phyloP scores from a whole-genome alignment of 164 flowering plant genomes.

The Amborella trichopoda region DNA sequence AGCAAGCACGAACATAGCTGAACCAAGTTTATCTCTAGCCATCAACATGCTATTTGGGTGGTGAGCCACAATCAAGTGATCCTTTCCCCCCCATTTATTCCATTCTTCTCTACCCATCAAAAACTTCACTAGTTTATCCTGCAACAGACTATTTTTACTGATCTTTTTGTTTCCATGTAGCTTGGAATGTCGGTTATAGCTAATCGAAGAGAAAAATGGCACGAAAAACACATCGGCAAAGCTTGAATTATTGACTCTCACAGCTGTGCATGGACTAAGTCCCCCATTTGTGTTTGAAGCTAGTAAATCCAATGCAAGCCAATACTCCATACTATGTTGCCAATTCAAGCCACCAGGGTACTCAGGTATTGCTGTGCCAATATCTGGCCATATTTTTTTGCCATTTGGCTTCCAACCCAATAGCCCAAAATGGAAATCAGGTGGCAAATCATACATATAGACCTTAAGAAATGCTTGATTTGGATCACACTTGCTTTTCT shows the following conservation, averaged over 20 bases:
- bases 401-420: constrained; percentile 50
- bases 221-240: constrained; percentile 72
- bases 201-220: constrained; percentile 83
- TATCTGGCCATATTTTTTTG: constrained; percentile 59
- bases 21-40: constrained; percentile 51
- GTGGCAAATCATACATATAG: constrained; percentile 80
- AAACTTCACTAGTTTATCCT: constrained; percentile 50
- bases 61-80: constrained; percentile 82
- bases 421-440: constrained; percentile 77
- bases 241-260: constrained; percentile 63
- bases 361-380: constrained; percentile 27
- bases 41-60: constrained; percentile 88
- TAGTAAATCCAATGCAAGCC: constrained; percentile 90
- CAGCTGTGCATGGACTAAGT: constrained; percentile 49
- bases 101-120: constrained; percentile 51
- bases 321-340: constrained; percentile 86
- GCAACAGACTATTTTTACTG: constrained; percentile 49
- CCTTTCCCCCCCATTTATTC: constrained; percentile 52
- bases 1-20: constrained; percentile 83
- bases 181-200: constrained; percentile 74
- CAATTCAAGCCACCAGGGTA: constrained; percentile 88
- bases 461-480: constrained; percentile 34
- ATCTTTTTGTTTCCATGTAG: constrained; percentile 23
- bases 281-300: constrained; percentile 27
- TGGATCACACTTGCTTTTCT: constrained; percentile 25